Evolutionary conservation across 2,329 filamentous ascomycete genomes (phyloP).

Genomic region (Fusarium goolgardi): DNA sequence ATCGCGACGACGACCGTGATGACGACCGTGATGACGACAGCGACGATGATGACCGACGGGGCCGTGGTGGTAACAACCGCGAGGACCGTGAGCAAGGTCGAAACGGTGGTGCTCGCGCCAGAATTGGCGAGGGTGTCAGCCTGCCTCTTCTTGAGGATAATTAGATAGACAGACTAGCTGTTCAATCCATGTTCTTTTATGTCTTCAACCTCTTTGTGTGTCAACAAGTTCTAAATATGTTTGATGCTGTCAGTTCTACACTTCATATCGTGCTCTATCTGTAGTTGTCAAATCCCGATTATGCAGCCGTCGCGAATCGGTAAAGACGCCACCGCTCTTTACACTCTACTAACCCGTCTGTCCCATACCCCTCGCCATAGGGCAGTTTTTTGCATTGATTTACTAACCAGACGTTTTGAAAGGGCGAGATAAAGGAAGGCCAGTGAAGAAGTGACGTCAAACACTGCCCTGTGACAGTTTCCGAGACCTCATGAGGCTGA

Average conservation of each 20-base stretch:
- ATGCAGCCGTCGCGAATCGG: background rate
- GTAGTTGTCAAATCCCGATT: accelerated
- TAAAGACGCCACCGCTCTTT: background rate
- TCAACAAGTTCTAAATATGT: background rate
- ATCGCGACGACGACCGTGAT: background rate
- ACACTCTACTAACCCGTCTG: background rate
- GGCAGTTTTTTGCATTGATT: too few species aligned
- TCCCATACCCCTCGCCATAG: too few species aligned
- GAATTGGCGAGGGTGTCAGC: background rate
- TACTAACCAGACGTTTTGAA: too few species aligned
- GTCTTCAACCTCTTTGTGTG: accelerated
- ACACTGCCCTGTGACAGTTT: background rate
- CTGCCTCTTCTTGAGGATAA: background rate
- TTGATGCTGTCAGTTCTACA: background rate
- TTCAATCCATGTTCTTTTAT: background rate
- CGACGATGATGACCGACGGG: background rate
- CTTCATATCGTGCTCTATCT: accelerated
- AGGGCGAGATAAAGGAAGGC: too few species aligned
- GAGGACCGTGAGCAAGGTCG: background rate
- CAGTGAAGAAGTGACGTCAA: background rate
- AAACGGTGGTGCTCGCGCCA: background rate
- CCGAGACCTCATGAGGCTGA: background rate
- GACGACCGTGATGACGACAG: background rate
- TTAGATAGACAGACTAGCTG: background rate
- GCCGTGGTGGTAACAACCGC: background rate